phyloP scores from a whole-genome alignment of 192 early-diverging fungal genomes.

The Podila verticillata region DNA sequence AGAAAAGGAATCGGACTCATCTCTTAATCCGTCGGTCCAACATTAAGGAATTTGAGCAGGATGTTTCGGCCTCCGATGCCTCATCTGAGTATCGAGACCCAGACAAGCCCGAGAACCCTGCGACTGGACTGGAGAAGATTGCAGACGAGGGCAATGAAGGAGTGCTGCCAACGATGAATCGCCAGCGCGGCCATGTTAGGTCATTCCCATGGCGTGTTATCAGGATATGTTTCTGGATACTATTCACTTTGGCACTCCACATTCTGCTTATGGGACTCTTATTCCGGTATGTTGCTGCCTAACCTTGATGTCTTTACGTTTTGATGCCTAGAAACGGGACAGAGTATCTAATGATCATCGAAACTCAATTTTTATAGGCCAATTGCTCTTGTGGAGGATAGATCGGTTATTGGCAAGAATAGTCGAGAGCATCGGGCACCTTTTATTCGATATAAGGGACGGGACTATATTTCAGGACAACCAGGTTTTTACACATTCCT shows the following conservation, averaged over 20 bases:
- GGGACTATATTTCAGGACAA: slow-evolving; percentile 21
- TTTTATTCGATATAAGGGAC: background rate
- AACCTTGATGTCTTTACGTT: background rate
- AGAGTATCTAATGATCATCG: too few relatives aligned
- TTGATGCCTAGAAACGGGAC: background rate
- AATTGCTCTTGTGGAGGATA: background rate
- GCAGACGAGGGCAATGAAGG: background rate
- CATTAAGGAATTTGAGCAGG: background rate
- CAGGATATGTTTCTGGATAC: slow-evolving; percentile 2
- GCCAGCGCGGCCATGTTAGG: background rate
- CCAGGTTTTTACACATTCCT: slow-evolving; percentile 21
- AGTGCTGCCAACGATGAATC: background rate
- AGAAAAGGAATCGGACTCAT: too few relatives aligned
- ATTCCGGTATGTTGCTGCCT: slow-evolving; percentile 2
- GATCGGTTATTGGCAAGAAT: background rate
- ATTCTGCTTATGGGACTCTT: slow-evolving; percentile 14
- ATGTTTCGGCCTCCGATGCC: background rate
- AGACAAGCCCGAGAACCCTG: background rate
- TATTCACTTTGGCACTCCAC: background rate
- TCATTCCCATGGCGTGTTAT: background rate
- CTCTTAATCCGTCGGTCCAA: too few relatives aligned
- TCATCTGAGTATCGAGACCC: slow-evolving; percentile 25
- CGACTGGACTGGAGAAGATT: background rate
- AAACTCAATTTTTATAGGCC: slow-evolving; percentile 2
- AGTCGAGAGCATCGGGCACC: background rate